These are phyloP conservation scores for Globisporangium middletonii DNA, from an alignment of 352 stramenopile species.

Conservation along the genomic window DNA sequence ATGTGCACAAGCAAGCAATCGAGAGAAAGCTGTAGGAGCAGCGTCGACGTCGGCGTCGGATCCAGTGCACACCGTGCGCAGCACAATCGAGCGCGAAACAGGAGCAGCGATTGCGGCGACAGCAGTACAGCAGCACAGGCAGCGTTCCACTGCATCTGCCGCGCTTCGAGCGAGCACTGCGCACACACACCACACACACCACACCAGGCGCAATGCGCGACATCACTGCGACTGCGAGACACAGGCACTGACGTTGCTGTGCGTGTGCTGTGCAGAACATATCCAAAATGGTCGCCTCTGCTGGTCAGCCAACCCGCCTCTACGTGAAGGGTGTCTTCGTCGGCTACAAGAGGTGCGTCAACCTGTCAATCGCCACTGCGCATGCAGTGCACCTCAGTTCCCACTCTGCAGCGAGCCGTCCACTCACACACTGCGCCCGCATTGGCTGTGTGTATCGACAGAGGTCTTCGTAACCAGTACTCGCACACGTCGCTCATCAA, in stretches of 20 bases:
- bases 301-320: conserved; percentile 92
- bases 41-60: background rate
- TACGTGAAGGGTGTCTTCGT: conserved; percentile 99
- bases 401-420: background rate
- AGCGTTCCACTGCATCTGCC: no score
- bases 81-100: background rate
- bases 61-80: background rate
- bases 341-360: conserved; percentile 93
- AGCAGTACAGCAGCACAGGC: no score
- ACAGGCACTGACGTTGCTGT: conserved; percentile 2
- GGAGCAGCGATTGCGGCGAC: background rate
- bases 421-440: background rate
- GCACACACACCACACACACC: no score
- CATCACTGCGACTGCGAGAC: background rate
- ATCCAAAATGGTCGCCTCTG: conserved; percentile 87
- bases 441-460: conserved; percentile 7
- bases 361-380: background rate
- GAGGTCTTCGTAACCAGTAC: conserved; percentile 96
- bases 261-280: conserved; percentile 47
- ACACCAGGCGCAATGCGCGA: no score
- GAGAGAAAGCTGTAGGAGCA: background rate
- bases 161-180: no score
- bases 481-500: conserved; percentile 98
- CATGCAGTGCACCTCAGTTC: no score
- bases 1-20: background rate